phyloP scores from a whole-genome alignment of 306 rosid genomes.

The Notholithocarpus densiflorus region DNA sequence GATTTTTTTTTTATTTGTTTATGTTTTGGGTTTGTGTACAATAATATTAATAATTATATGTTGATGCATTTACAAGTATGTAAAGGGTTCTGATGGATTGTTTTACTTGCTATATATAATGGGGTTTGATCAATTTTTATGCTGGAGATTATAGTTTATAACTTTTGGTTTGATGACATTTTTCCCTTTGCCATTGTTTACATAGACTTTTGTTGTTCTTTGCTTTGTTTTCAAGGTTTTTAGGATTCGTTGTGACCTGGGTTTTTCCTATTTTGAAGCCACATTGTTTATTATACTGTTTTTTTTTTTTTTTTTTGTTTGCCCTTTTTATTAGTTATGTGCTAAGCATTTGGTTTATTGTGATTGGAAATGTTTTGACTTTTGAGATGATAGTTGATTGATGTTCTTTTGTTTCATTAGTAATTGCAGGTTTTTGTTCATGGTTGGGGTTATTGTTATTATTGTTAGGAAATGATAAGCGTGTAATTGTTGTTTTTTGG shows the following conservation, averaged over 20 bases:
- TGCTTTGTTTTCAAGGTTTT: constrained; percentile 7
- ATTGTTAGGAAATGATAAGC: not conserved
- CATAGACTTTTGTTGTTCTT: constrained; percentile 3
- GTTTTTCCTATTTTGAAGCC: constrained; percentile 22
- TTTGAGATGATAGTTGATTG: not conserved
- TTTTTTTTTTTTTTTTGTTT: not conserved
- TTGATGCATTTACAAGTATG: constrained; percentile 5
- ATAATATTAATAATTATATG: constrained; percentile 3
- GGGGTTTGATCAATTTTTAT: constrained; percentile 18
- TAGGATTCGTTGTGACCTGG: constrained; percentile 2
- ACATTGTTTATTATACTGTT: constrained; percentile 3
- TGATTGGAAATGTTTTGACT: not conserved
- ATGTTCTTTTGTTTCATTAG: not conserved
- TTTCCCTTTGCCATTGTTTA: not conserved
- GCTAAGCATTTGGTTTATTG: not conserved
- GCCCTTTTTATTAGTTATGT: not conserved
- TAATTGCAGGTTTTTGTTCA: constrained; percentile 34
- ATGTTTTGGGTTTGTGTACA: constrained; percentile 1
- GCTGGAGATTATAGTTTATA: not conserved
- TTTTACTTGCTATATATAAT: constrained; percentile 3
- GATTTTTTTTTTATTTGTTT: not conserved
- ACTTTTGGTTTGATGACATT: not conserved
- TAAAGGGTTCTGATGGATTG: not conserved
- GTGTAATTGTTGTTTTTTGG: not conserved
- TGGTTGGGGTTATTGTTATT: constrained; percentile 1